Evolutionary conservation across 1,284 basidiomycete genomes (phyloP).

Genomic region (Omphalotus olearius): DNA sequence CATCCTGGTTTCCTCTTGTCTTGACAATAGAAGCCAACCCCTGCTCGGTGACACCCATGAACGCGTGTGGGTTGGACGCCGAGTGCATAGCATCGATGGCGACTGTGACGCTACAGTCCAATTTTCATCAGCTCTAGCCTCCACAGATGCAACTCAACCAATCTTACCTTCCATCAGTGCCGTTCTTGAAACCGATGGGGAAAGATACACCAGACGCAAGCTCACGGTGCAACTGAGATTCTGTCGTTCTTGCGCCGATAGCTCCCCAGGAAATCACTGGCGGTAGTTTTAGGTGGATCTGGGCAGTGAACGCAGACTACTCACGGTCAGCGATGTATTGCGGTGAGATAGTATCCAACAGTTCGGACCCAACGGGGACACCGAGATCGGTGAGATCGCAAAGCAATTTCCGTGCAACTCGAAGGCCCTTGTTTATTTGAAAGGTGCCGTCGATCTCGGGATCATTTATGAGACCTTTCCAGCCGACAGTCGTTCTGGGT

Average conservation of each 20-base stretch:
- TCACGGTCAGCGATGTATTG: slow-evolving; percentile 73
- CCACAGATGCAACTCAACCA: slow-evolving; percentile 2
- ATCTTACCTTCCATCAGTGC: slow-evolving; percentile 87
- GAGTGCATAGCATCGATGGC: slow-evolving; percentile 97
- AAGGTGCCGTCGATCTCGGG: slow-evolving; percentile 92
- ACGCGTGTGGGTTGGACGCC: slow-evolving; percentile 89
- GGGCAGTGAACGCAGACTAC: slow-evolving; percentile 19
- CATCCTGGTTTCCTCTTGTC: slow-evolving; percentile 88
- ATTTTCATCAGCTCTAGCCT: neutral
- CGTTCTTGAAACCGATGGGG: slow-evolving; percentile 99
- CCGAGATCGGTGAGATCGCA: slow-evolving; percentile 87
- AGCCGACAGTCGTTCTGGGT: slow-evolving; percentile 85
- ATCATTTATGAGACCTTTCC: slow-evolving; percentile 89
- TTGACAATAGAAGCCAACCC: slow-evolving; percentile 95
- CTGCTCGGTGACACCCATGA: slow-evolving; percentile 97
- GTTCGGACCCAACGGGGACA: slow-evolving; percentile 91
- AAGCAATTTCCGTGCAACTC: slow-evolving; percentile 83
- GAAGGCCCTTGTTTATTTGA: slow-evolving; percentile 96
- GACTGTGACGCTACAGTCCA: slow-evolving; percentile 46
- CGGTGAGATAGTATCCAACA: slow-evolving; percentile 92
- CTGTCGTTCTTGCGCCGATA: slow-evolving; percentile 95
- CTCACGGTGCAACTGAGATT: slow-evolving; percentile 91
- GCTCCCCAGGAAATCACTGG: slow-evolving; percentile 92
- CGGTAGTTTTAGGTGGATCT: slow-evolving; percentile 2
- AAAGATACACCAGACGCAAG: slow-evolving; percentile 87